Percentiles rank a stretch among this genome's conserved stretches.
phyloP scores from a whole-genome alignment of 2,329 filamentous ascomycete species.

The Colletotrichum sp. region DNA sequence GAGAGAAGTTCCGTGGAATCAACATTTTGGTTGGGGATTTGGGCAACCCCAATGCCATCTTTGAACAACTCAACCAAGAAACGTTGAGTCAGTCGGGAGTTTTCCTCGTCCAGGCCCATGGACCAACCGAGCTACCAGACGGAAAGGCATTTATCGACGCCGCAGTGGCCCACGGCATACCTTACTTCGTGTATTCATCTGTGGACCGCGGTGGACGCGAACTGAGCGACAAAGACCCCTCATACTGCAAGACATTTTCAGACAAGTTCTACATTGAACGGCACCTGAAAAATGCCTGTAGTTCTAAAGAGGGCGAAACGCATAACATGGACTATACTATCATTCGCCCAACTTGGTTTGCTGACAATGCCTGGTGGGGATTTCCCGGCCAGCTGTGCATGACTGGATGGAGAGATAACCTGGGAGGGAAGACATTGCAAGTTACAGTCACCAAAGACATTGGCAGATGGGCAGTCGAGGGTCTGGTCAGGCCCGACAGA shows the following conservation, averaged over 20 bases:
- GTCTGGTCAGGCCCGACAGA: conserved; percentile 20
- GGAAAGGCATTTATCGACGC: conserved; percentile 59
- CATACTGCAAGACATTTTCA: neutral
- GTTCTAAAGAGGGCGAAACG: neutral
- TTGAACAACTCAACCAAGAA: neutral
- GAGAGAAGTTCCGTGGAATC: neutral
- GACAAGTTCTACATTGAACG: neutral
- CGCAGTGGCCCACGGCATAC: conserved; percentile 51
- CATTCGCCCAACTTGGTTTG: conserved; percentile 31
- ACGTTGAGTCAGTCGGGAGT: neutral
- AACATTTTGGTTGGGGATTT: neutral
- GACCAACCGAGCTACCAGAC: conserved; percentile 46
- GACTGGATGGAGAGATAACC: conserved; percentile 29
- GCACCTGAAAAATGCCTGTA: neutral
- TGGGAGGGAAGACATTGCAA: conserved; percentile 29
- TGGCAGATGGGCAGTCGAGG: conserved; percentile 27
- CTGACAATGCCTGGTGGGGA: conserved; percentile 28
- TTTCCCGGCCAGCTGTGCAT: conserved; percentile 29
- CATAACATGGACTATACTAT: conserved; percentile 32
- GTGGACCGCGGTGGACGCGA: conserved; percentile 67
- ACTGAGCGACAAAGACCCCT: conserved; percentile 48
- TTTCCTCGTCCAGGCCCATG: conserved; percentile 31
- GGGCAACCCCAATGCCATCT: neutral
- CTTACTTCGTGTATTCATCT: conserved; percentile 66
- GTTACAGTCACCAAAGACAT: conserved; percentile 28